Evolutionary conservation across 768 basidiomycete genomes (phyloP), one percentile per base, ranked within the genome.

Genomic region (Leccinum sublutescens): DNA sequence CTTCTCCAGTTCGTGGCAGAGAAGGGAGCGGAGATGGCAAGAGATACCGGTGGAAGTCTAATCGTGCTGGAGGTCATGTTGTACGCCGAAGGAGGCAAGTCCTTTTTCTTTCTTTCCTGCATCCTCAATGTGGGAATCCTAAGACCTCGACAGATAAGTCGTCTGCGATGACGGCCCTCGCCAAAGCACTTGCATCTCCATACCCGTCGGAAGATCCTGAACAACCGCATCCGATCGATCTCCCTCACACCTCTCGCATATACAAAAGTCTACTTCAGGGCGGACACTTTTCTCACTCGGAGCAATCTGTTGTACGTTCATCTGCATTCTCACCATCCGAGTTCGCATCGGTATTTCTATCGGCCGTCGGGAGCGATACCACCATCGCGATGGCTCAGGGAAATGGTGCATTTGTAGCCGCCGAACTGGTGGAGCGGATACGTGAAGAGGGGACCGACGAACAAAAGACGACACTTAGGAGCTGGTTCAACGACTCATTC

Each of bases 231-330:
- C 81, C 83, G 15, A 88, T 95, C 58, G 88, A 95, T 67, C 80
- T 94, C 12, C 84, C 93, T 1, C 92, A 93, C 65, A 83, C 88
- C 1, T 88, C 91, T 3, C 82, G 95, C 43, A 68, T 95, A 52
- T 95, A 93, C 81, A 97, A 97, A 71, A 86, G 85, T 6, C 84
- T 97, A 6, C 79, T 97, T 1, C 93, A 95, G 69, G 95, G 95
- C 5, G 95, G 95, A 0, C 93, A 95, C 69, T 97, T 86, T 74
- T 86, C 85, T 60, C 87, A 85, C 33, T 70, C 80, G 0, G 81
- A 84, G 2, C 79, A 80, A 21, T 61, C 80, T 2, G 77, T 95
- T 38, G 80, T 82, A 33, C 79, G 72, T 7, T 77, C 82, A 2
- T 65, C 80, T 2, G 63, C 71, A 1, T 93, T 87, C 80, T 83